Evolutionary conservation across 352 stramenopile species (phyloP).

Genomic region (Phytophthora pinifolia): DNA sequence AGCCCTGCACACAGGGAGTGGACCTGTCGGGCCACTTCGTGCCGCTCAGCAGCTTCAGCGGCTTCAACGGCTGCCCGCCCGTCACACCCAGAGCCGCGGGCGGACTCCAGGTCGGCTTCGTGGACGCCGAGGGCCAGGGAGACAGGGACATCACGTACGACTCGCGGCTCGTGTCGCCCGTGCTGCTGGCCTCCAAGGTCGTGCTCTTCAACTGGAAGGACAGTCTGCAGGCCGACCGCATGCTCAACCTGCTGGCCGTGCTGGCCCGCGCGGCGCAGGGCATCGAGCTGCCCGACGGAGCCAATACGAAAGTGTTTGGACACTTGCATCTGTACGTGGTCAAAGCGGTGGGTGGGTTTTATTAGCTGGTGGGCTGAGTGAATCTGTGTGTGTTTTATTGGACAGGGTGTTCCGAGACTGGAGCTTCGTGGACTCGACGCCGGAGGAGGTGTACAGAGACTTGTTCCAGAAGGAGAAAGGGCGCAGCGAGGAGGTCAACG

Average conservation of each 20-base stretch:
- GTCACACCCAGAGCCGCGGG: slow-evolving; percentile 30
- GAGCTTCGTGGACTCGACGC: slow-evolving; percentile 86
- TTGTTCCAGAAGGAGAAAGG: slow-evolving; percentile 86
- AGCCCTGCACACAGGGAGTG: slow-evolving; percentile 86
- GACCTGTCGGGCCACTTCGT: slow-evolving; percentile 81
- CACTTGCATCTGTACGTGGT: slow-evolving; percentile 82
- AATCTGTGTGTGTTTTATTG: slow-evolving; percentile 1
- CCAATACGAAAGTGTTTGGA: slow-evolving; percentile 83
- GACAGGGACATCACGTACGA: slow-evolving; percentile 89
- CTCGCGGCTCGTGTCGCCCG: slow-evolving; percentile 79
- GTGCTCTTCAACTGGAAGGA: slow-evolving; percentile 92
- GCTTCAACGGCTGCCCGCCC: slow-evolving; percentile 59
- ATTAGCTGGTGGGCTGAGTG: background rate
- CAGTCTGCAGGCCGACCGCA: slow-evolving; percentile 81
- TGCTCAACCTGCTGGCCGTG: slow-evolving; percentile 83
- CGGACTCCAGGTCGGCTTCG: slow-evolving; percentile 78
- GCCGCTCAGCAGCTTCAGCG: slow-evolving; percentile 66
- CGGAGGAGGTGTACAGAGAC: slow-evolving; percentile 76
- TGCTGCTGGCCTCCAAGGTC: slow-evolving; percentile 82
- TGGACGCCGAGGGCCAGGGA: slow-evolving; percentile 84
- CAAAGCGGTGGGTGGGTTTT: background rate
- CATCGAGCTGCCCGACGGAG: slow-evolving; percentile 75
- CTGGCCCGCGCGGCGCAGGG: slow-evolving; percentile 76
- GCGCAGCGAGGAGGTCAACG: slow-evolving; percentile 74
- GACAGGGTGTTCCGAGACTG: slow-evolving; percentile 85